phyloP scores from a whole-genome alignment of 257 asterid genomes.

The Salvia splendens region DNA sequence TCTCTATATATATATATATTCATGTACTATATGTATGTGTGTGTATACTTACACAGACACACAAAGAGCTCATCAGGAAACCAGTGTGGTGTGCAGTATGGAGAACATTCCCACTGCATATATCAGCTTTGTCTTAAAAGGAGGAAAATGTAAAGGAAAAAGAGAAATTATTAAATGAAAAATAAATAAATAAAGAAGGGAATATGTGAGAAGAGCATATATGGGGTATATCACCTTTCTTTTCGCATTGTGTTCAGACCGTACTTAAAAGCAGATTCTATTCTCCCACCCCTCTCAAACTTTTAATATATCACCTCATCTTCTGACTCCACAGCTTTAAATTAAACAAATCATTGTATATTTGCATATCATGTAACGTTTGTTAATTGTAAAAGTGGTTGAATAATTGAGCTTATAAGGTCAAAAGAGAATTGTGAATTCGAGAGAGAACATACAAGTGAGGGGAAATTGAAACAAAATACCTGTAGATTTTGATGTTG shows the following conservation, averaged over 20 bases:
- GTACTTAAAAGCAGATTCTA: conserved; percentile 44
- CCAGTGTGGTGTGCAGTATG: conserved; percentile 30
- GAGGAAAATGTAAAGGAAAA: conserved; percentile 6
- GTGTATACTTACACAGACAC: conserved; percentile 16
- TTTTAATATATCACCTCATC: no score
- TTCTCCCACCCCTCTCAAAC: conserved; percentile 26
- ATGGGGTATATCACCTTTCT: conserved; percentile 31
- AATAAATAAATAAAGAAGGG: neutral
- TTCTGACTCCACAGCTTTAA: no score
- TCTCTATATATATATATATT: neutral
- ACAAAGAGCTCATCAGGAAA: conserved; percentile 5
- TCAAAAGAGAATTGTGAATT: no score
- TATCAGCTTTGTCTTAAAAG: conserved; percentile 43
- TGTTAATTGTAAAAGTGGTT: no score
- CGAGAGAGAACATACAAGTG: no score
- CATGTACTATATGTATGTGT: neutral
- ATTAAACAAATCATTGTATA: no score
- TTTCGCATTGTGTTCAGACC: conserved; percentile 35
- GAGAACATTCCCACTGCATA: conserved; percentile 57
- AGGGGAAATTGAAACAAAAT: no score
- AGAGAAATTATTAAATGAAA: neutral
- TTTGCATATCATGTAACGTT: no score
- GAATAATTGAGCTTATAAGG: no score
- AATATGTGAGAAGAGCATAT: no score
- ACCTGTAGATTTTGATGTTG: no score